Base-by-base conservation (phyloP, 2,329 filamentous ascomycete genomes). In the Tolypocladium capitatum region DNA sequence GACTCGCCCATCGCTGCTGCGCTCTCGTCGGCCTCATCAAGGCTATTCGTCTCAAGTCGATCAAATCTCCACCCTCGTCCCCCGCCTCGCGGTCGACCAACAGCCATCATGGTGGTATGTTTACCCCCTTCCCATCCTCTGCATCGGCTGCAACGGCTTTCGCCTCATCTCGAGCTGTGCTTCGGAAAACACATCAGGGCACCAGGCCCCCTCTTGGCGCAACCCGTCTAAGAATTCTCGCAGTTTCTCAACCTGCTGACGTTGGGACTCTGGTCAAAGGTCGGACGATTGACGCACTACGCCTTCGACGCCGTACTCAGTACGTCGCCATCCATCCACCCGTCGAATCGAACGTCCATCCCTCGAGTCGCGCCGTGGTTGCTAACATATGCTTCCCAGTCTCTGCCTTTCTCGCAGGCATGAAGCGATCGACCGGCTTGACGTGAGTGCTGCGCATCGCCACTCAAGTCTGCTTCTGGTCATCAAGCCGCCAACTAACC, bases 351-450 rank as follows among this genome's bases (percentile, higher is more conserved):
- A 8, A n/a, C 11, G 18, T 16, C 20, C 38, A 30, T 10, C 8
- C 9, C 31, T 47, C 21, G 9, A 18, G 18, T 7, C 31, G 7
- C n/a, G 1, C 16, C 20, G 30, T 16, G 10, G 8, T 24, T n/a
- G 31, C 44, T 48, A 14, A 48, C 48, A 36, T 45, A 46, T 21
- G 43, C 1, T n/a, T 3, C 10, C 24, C 51, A 94, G 86, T 98
- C 67, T 98, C 92, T 60, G 87, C 92, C 53, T 91, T 97, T 66
- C 82, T 98, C 56, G 92, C 92, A 35, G 92, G 92, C 61, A 90
- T 98, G 74, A 94, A 94, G 73, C 88, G 92, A 58, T 96, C 91
- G 55, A 97, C 92, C 52, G 92, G 92, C 61, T 76, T 98, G 71
- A 96, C 90, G 92, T 98, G 86, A 79, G 86, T 84, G 57, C 51